A percentile compares a stretch with the other conserved stretches of the same genome.
Conservation (phyloP, 2,329 filamentous ascomycete species). For the Taxawa tesnikishii region DNA sequence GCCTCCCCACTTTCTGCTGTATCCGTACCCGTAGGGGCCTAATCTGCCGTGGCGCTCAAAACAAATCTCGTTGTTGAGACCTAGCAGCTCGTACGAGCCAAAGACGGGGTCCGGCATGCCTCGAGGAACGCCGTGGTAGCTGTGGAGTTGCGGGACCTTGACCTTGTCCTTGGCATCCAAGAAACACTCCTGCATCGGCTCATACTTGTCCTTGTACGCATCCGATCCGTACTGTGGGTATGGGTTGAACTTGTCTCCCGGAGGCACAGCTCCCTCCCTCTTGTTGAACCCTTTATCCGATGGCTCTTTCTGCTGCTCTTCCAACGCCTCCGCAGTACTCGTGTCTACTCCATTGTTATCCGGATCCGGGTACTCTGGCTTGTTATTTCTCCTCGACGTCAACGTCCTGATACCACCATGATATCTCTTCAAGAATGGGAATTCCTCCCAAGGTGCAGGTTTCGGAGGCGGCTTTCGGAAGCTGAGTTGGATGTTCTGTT, state of each 20-base stretch:
- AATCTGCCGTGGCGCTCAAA: conserved; percentile 85
- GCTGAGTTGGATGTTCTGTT: conserved; percentile 44
- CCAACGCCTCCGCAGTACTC: conserved; percentile 19
- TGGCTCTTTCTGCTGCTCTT: conserved; percentile 17
- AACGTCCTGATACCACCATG: conserved; percentile 76
- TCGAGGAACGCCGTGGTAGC: conserved; percentile 64
- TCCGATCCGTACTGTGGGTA: conserved; percentile 52
- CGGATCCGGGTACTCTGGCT: conserved; percentile 66
- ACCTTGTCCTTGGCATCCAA: conserved; percentile 56
- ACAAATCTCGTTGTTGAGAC: conserved; percentile 73
- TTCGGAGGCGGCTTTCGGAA: conserved; percentile 42
- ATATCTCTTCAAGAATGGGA: conserved; percentile 75
- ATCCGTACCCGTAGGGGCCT: conserved; percentile 82
- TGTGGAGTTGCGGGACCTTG: conserved; percentile 56
- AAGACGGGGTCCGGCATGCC: conserved; percentile 77
- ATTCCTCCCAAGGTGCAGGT: conserved; percentile 72
- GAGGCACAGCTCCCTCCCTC: conserved; percentile 16
- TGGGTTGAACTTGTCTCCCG: conserved; percentile 44
- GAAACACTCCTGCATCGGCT: conserved; percentile 62
- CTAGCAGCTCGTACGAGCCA: conserved; percentile 76
- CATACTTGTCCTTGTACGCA: conserved; percentile 44
- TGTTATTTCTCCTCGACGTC: conserved; percentile 51
- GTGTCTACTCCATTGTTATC: conserved; percentile 44
- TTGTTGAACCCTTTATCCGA: conserved; percentile 17
- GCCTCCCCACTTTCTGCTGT: conserved; percentile 65